A percentile compares a stretch with the other conserved stretches of the same genome.
These are phyloP conservation scores for Mucor sp. DNA, from an alignment of 371 early-diverging fungal species.

Conservation along the genomic window DNA sequence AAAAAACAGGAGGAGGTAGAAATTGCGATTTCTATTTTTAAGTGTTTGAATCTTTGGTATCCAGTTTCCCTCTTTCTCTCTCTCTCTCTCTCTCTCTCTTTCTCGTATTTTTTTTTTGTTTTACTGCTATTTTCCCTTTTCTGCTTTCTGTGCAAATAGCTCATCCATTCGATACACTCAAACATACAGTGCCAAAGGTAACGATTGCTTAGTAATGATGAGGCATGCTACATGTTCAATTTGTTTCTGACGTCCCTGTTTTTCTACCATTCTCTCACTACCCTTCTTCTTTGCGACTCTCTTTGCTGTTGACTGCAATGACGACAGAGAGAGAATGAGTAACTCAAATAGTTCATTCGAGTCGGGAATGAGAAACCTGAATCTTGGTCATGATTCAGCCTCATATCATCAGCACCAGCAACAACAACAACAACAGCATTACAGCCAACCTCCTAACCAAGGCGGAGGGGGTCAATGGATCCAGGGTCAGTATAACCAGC, in stretches of 20 bases:
- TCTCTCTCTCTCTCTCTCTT: not conserved
- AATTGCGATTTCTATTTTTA: not conserved
- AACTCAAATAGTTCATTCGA: not conserved
- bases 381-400: not conserved
- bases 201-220: not conserved
- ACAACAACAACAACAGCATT: not conserved
- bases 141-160: not conserved
- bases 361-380: slow-evolving; percentile 6
- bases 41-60: not conserved
- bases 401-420: not conserved
- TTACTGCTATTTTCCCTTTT: not conserved
- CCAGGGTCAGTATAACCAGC: slow-evolving; percentile 21
- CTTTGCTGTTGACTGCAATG: not conserved
- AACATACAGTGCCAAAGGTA: not conserved
- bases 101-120: not conserved
- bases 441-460: slow-evolving; percentile 2
- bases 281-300: not conserved
- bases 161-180: not conserved
- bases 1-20: not conserved
- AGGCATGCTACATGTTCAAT: not conserved
- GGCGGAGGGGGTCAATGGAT: slow-evolving; percentile 9
- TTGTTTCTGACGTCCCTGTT: not conserved
- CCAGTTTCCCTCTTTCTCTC: not conserved
- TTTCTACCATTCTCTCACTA: not conserved
- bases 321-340: not conserved